Base-by-base conservation (phyloP, 345 rosid species). In the Gossypium anomalum region DNA sequence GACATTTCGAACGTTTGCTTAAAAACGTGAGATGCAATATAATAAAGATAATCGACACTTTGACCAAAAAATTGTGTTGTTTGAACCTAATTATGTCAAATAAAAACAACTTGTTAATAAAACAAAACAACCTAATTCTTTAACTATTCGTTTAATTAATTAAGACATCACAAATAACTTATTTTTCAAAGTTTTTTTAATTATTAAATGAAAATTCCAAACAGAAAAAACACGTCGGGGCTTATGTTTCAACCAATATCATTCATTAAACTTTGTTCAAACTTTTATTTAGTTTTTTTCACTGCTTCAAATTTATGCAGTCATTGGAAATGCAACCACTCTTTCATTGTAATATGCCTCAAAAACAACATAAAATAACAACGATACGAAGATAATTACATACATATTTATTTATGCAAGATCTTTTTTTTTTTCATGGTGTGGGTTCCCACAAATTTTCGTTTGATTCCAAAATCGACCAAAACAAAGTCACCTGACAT, bases 381-480 rank as follows among this genome's bases (percentile, higher is more conserved):
- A 34, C 7, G 7, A 34, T 34, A 1, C 41, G 1, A 34, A 34
- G 41, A 34, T 34, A 20, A 56, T 19, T 12, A 56, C 20, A 56
- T 20, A 19, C 14, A 20, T 15, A 3, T 15, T n/a, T 55, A n/a
- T 55, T n/a, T 55, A 6, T 58, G 1, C 29, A 11, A 22, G 6
- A 6, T 34, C 23, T 58, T 58, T 11, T 53, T 11, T 53, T 1
- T 63, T 7, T 27, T 38, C 77, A 51, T 27, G 49, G 16, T 20
- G 70, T 53, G 78, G 63, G 80, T 64, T 59, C 74, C 76, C 73
- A 55, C 51, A 23, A 52, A 38, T 73, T 72, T 62, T 52, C 61
- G 14, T 38, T 62, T 64, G 71, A 43, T 49, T 75, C 78, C 38
- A 75, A 13, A 34, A 58, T 59, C 78, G 20, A 49, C 43, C 60